Conservation (phyloP, 163 green algal species). For the Scenedesmus sp. region DNA sequence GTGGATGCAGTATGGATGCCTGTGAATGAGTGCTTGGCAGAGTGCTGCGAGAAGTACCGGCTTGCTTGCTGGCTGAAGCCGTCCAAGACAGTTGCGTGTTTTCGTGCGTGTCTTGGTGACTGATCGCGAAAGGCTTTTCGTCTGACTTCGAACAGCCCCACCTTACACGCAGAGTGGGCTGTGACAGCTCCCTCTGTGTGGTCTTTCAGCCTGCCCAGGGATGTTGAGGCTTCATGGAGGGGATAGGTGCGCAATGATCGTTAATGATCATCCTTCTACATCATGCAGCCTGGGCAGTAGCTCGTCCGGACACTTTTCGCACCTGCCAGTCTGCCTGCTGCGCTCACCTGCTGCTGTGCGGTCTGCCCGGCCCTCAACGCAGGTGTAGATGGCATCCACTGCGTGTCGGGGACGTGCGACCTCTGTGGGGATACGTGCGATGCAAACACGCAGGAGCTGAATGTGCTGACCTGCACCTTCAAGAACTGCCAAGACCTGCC, state of each 20-base stretch:
- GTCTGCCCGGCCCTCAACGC: conserved; percentile 7
- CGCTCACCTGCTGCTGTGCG: conserved; percentile 11
- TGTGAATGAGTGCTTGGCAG: background rate
- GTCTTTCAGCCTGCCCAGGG: conserved; percentile 1
- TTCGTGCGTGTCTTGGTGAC: background rate
- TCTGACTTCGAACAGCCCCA: background rate
- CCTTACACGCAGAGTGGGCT: conserved; percentile 7
- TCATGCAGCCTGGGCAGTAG: conserved; percentile 1
- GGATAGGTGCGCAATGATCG: conserved; percentile 5
- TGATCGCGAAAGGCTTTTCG: background rate
- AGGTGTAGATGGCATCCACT: conserved; percentile 50
- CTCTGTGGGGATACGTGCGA: conserved; percentile 81
- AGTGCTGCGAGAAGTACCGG: background rate
- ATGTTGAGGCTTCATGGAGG: conserved; percentile 14
- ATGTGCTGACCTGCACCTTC: conserved; percentile 88
- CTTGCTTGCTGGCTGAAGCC: background rate
- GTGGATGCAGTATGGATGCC: background rate
- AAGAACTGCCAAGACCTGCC: conserved; percentile 75
- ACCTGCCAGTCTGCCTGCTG: conserved; percentile 3
- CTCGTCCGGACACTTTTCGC: background rate
- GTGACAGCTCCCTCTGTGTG: conserved; percentile 16
- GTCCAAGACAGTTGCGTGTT: background rate
- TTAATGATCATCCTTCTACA: background rate
- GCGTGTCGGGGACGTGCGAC: conserved; percentile 76
- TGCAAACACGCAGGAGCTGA: conserved; percentile 78